Percentiles rank a stretch among this genome's conserved stretches.
Conservation (phyloP, 768 basidiomycete genomes). For the Amanita muscaria region DNA sequence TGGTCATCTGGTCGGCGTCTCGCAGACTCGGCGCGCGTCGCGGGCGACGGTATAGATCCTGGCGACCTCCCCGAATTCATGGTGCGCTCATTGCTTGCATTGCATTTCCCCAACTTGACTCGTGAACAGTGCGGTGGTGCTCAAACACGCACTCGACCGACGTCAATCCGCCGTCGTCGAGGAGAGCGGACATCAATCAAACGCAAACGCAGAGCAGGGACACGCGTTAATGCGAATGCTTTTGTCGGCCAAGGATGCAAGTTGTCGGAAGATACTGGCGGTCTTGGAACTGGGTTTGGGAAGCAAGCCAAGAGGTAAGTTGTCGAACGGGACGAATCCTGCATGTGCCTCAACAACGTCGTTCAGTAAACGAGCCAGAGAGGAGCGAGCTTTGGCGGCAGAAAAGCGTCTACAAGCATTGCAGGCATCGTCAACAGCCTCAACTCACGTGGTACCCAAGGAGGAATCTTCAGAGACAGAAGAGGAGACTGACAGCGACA, state of each 20-base stretch:
- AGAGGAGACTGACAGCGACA: slow-evolving; percentile 17
- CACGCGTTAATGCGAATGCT: slow-evolving; percentile 49
- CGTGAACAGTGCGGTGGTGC: slow-evolving; percentile 66
- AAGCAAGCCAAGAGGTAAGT: slow-evolving; percentile 61
- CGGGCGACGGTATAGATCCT: slow-evolving; percentile 39
- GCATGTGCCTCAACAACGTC: not conserved
- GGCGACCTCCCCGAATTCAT: slow-evolving; percentile 72
- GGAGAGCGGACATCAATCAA: slow-evolving; percentile 42
- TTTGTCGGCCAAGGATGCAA: slow-evolving; percentile 52
- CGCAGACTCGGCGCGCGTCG: slow-evolving; percentile 49
- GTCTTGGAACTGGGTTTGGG: slow-evolving; percentile 53
- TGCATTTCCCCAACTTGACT: not conserved
- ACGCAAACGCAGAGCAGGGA: slow-evolving; percentile 70
- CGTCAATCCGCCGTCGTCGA: slow-evolving; percentile 29
- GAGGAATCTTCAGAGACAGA: slow-evolving; percentile 11
- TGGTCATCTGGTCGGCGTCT: slow-evolving; percentile 76
- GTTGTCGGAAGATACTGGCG: slow-evolving; percentile 35
- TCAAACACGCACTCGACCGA: slow-evolving; percentile 53
- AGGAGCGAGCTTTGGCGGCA: slow-evolving; percentile 69
- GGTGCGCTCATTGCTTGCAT: slow-evolving; percentile 30
- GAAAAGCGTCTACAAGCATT: slow-evolving; percentile 50
- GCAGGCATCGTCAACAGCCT: slow-evolving; percentile 20
- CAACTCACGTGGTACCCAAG: slow-evolving; percentile 4
- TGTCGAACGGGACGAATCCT: not conserved
- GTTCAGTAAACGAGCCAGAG: slow-evolving; percentile 66